Evolutionary conservation across 139 green algal genomes (phyloP).

Genomic region (Dunaliella sp.): DNA sequence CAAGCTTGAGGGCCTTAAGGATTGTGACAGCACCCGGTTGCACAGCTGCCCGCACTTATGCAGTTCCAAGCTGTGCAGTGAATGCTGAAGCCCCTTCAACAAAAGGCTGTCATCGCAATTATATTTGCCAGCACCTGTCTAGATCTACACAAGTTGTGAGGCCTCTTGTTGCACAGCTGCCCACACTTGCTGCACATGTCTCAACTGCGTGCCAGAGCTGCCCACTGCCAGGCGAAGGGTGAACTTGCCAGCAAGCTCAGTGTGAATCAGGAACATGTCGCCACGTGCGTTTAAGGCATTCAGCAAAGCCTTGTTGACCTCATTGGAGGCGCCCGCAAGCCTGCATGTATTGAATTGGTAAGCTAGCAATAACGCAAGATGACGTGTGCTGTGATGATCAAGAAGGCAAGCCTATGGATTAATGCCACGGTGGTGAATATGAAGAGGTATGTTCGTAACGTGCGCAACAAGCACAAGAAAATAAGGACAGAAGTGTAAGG

Average conservation of each 20-base stretch:
- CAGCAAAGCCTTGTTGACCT: constrained; percentile 50
- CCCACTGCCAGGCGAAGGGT: constrained; percentile 61
- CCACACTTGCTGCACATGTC: constrained; percentile 63
- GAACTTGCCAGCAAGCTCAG: constrained; percentile 51
- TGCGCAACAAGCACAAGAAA: too few species aligned
- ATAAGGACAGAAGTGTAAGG: too few species aligned
- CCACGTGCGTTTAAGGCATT: constrained; percentile 56
- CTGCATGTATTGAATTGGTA: too few species aligned
- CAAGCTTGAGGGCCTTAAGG: neutral
- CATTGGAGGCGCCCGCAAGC: constrained; percentile 15
- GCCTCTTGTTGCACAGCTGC: constrained; percentile 27
- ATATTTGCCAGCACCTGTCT: constrained; percentile 31
- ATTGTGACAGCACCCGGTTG: neutral
- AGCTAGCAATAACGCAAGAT: too few species aligned
- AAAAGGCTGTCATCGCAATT: neutral
- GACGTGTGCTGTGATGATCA: too few species aligned
- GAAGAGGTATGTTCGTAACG: too few species aligned
- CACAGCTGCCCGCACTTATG: neutral
- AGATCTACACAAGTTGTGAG: too few species aligned
- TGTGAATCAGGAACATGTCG: constrained; percentile 59
- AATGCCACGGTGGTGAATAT: too few species aligned
- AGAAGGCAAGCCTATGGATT: too few species aligned
- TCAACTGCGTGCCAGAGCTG: constrained; percentile 38
- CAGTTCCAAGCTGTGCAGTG: neutral
- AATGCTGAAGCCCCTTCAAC: neutral